phyloP scores from a whole-genome alignment of 2,329 filamentous ascomycete genomes.

The Epichloe sibirici region DNA sequence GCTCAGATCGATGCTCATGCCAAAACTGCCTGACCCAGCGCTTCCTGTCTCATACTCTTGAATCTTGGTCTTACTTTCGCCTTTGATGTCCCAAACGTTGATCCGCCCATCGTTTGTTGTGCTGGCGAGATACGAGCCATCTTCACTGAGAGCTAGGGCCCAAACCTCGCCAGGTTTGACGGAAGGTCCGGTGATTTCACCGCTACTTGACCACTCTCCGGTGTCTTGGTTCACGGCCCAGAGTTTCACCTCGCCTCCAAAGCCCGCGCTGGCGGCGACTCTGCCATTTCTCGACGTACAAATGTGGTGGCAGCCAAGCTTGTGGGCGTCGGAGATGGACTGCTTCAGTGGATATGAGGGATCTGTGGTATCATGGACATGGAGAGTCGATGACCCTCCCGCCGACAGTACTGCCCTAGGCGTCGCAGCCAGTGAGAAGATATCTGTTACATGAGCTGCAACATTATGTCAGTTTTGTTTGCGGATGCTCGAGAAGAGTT shows the following conservation, averaged over 20 bases:
- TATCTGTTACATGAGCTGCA: conserved; percentile 68
- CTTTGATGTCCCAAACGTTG: conserved; percentile 69
- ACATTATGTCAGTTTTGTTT: conserved; percentile 5
- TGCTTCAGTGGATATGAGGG: conserved; percentile 67
- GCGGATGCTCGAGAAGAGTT: background rate
- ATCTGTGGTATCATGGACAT: conserved; percentile 63
- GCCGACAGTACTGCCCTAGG: conserved; percentile 64
- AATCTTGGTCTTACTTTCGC: conserved; percentile 49
- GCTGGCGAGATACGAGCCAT: conserved; percentile 74
- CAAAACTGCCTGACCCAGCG: conserved; percentile 71
- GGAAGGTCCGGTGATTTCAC: conserved; percentile 29
- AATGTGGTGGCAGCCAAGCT: conserved; percentile 84
- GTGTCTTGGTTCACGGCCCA: conserved; percentile 54
- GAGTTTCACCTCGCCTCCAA: conserved; percentile 76
- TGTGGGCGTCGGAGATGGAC: conserved; percentile 68
- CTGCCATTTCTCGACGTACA: conserved; percentile 56
- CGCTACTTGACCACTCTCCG: conserved; percentile 35
- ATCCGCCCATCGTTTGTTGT: conserved; percentile 81
- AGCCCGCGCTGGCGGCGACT: conserved; percentile 72
- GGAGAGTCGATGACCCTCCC: conserved; percentile 72
- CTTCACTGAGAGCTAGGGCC: conserved; percentile 75
- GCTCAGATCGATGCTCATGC: conserved; percentile 72
- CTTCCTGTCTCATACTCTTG: conserved; percentile 70
- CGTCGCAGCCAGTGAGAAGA: conserved; percentile 73
- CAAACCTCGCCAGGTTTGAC: conserved; percentile 63